Conservation (phyloP, 1,284 basidiomycete genomes). For the Somion occarium region DNA sequence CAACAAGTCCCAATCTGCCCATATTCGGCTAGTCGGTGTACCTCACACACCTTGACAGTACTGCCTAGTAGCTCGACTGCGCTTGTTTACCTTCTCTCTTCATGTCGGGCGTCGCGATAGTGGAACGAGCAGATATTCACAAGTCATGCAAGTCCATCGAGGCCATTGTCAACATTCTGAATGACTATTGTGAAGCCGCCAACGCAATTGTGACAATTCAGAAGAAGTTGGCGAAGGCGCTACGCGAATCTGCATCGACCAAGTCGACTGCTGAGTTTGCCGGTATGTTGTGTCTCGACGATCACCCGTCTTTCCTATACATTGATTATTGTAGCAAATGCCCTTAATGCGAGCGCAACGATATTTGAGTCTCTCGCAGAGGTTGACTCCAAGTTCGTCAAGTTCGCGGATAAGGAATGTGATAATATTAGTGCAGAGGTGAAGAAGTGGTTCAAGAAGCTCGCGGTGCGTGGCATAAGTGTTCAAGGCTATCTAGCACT, state of each 20-base stretch:
- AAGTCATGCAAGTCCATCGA: conserved; percentile 76
- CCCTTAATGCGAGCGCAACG: conserved; percentile 54
- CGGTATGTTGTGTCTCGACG: conserved; percentile 32
- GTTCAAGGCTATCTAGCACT: neutral
- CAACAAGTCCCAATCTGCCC: no score
- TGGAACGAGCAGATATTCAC: conserved; percentile 67
- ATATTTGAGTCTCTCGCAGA: conserved; percentile 68
- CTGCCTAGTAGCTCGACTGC: no score
- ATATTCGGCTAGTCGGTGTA: no score
- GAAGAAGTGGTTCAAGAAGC: conserved; percentile 80
- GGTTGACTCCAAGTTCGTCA: conserved; percentile 67
- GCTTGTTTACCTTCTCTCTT: neutral
- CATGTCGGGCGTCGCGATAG: conserved; percentile 20
- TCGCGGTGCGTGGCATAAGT: conserved; percentile 45
- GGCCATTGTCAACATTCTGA: conserved; percentile 56
- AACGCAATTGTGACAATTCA: conserved; percentile 57
- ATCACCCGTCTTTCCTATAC: neutral
- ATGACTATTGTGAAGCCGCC: conserved; percentile 70
- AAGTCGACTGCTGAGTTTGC: conserved; percentile 60
- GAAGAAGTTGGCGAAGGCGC: conserved; percentile 68
- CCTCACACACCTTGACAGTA: no score
- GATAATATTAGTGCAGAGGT: conserved; percentile 60
- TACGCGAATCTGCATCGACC: conserved; percentile 56
- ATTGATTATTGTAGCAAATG: conserved; percentile 44
- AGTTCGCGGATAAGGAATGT: conserved; percentile 70